Evolutionary conservation across 1,139 yeast species (phyloP).

Genomic region (Arxiozyma bovina): DNA sequence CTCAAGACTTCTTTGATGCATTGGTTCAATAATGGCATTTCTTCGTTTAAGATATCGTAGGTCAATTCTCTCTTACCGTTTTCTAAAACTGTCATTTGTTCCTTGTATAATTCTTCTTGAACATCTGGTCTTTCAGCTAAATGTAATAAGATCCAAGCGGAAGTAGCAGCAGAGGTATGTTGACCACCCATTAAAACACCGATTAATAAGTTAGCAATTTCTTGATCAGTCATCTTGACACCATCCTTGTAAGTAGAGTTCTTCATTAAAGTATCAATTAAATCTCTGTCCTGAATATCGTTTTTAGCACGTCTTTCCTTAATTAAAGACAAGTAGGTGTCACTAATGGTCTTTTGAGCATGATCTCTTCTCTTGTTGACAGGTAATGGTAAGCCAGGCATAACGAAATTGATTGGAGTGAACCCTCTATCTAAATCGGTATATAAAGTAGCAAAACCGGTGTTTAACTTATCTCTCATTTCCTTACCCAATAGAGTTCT

Average conservation of each 20-base stretch:
- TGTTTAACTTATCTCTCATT: slow-evolving; percentile 73
- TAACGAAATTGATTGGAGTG: slow-evolving; percentile 90
- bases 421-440: slow-evolving; percentile 94
- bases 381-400: slow-evolving; percentile 88
- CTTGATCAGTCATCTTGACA: slow-evolving; percentile 84
- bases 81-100: slow-evolving; percentile 57
- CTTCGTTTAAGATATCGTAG: slow-evolving; percentile 66
- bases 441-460: slow-evolving; percentile 76
- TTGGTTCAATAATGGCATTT: slow-evolving; percentile 73
- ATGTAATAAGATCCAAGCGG: slow-evolving; percentile 90
- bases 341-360: slow-evolving; percentile 76
- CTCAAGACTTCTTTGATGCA: slow-evolving; percentile 88
- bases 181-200: slow-evolving; percentile 99
- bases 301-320: slow-evolving; percentile 61
- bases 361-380: slow-evolving; percentile 73
- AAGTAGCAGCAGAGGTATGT: slow-evolving; percentile 94
- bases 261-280: slow-evolving; percentile 80
- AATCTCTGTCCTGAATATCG: slow-evolving; percentile 76
- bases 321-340: slow-evolving; percentile 73
- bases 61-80: slow-evolving; percentile 52
- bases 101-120: slow-evolving; percentile 71
- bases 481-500: slow-evolving; percentile 87
- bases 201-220: slow-evolving; percentile 85
- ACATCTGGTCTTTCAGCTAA: slow-evolving; percentile 77
- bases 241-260: slow-evolving; percentile 88